Evolutionary conservation across 1,284 basidiomycete genomes (phyloP).

Genomic region (Leccinum subspadiceum): DNA sequence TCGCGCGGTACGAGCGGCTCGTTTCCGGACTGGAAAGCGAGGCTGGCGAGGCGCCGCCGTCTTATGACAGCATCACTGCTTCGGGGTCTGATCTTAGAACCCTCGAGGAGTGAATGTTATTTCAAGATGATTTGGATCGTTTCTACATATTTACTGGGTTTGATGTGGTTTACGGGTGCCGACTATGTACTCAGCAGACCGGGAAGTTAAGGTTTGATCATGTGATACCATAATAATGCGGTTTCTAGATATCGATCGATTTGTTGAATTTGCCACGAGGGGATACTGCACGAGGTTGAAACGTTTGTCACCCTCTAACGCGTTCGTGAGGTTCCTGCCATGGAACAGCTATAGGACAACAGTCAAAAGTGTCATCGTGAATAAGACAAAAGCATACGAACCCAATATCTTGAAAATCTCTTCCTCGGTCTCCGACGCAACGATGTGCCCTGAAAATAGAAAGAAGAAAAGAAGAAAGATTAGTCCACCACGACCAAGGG

Average conservation of each 20-base stretch:
- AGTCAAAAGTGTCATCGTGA: background rate
- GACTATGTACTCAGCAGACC: too few species aligned
- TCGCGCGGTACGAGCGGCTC: conserved; percentile 56
- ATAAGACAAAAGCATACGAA: conserved; percentile 27
- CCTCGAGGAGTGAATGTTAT: background rate
- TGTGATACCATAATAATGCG: background rate
- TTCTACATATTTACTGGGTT: background rate
- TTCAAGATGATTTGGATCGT: background rate
- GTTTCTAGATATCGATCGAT: background rate
- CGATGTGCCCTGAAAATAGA: conserved; percentile 54
- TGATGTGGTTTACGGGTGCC: background rate
- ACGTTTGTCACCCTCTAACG: conserved; percentile 37
- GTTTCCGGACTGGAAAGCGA: conserved; percentile 65
- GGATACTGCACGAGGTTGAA: background rate
- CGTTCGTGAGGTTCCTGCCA: conserved; percentile 80
- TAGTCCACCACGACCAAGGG: background rate
- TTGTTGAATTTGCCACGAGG: background rate
- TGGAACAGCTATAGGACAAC: conserved; percentile 45
- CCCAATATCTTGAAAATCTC: conserved; percentile 79
- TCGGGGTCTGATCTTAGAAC: background rate
- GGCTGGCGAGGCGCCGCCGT: conserved; percentile 63
- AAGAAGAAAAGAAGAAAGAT: background rate
- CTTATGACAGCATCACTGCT: conserved; percentile 44
- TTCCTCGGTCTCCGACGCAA: conserved; percentile 80
- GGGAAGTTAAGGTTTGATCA: too few species aligned